Conservation (phyloP, 2,329 filamentous ascomycete genomes). For the Grosmannia serpens region DNA sequence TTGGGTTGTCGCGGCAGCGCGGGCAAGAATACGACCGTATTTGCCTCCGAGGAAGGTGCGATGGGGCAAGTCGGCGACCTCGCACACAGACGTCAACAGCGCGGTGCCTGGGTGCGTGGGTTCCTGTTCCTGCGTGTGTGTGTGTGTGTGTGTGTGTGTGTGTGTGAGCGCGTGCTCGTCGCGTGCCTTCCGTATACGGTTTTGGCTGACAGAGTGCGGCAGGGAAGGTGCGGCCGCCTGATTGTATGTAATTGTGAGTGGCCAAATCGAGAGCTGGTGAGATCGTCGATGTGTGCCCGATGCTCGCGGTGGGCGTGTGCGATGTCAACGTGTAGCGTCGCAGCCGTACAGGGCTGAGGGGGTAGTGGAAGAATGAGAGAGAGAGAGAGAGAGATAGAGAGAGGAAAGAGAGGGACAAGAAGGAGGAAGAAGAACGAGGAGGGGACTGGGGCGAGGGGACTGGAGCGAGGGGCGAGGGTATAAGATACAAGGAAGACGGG, state of each 20-base stretch:
- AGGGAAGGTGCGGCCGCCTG: neutral
- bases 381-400: neutral
- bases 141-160: neutral
- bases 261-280: neutral
- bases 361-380: neutral
- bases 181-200: neutral
- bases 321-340: too few relatives aligned
- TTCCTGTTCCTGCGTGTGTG: neutral
- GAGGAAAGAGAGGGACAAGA: neutral
- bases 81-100: neutral
- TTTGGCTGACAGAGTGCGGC: neutral
- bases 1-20: neutral
- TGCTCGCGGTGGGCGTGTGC: too few relatives aligned
- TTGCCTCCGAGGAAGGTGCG: neutral
- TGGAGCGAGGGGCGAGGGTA: too few relatives aligned
- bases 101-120: neutral
- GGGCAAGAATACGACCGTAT: neutral
- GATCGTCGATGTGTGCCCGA: too few relatives aligned
- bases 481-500: too few relatives aligned
- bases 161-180: neutral
- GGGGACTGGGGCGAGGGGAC: too few relatives aligned
- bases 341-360: neutral
- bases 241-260: neutral
- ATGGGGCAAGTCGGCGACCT: neutral
- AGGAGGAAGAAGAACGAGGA: neutral